phyloP scores from a whole-genome alignment of 2,329 filamentous ascomycete genomes.

The Claviceps fusiformis region DNA sequence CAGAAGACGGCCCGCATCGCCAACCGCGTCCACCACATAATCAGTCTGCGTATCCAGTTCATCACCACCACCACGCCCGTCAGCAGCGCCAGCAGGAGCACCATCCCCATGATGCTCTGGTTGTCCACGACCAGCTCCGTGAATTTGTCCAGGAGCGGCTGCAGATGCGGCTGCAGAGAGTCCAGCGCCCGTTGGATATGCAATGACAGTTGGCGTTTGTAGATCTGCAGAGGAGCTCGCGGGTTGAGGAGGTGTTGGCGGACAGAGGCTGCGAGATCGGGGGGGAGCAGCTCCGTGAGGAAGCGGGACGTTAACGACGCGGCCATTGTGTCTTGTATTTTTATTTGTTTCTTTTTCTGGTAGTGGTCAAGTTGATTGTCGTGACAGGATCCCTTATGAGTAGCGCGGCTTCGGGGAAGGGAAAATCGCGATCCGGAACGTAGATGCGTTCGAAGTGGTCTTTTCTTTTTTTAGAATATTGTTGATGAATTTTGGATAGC shows the following conservation, averaged over 20 bases:
- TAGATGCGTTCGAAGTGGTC: too few relatives aligned
- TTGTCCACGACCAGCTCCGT: constrained; percentile 21
- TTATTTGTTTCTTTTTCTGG: not conserved
- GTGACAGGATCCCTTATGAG: not conserved
- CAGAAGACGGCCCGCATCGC: constrained; percentile 51
- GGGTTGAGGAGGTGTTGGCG: constrained; percentile 34
- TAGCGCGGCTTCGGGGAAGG: too few relatives aligned
- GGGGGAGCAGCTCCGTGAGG: constrained; percentile 28
- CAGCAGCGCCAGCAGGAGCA: constrained; percentile 20
- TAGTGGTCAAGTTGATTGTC: too few relatives aligned
- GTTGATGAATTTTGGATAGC: too few relatives aligned
- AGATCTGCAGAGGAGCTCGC: constrained; percentile 28
- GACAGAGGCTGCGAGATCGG: constrained; percentile 29
- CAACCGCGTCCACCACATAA: constrained; percentile 67
- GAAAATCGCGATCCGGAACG: too few relatives aligned
- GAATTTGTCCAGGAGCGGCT: constrained; percentile 28
- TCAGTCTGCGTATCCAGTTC: constrained; percentile 54
- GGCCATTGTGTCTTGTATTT: constrained; percentile 13
- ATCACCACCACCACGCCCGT: constrained; percentile 52
- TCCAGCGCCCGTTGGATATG: constrained; percentile 17
- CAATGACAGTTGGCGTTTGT: constrained; percentile 21
- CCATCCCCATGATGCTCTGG: constrained; percentile 19
- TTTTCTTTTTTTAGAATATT: too few relatives aligned
- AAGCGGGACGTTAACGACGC: constrained; percentile 18
- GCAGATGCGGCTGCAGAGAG: constrained; percentile 26